A percentile compares a stretch with the other conserved stretches of the same genome.
phyloP scores from a whole-genome alignment of 768 basidiomycete species.

The Mycena alexandri region DNA sequence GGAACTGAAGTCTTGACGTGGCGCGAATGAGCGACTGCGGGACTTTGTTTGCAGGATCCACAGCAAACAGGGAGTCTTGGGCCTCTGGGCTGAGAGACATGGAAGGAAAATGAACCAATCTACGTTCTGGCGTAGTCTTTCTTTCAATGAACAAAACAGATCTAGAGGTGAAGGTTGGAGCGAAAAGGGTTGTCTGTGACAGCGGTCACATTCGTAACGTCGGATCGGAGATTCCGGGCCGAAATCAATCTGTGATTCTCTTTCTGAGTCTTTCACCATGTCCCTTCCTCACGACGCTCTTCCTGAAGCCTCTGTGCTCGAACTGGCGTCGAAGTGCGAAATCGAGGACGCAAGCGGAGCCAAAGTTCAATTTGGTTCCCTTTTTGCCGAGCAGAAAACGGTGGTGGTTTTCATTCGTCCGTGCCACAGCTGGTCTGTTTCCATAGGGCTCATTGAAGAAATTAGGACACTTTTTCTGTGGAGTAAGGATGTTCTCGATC shows the following conservation, averaged over 20 bases:
- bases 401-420: conserved; percentile 76
- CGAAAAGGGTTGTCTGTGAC: too few species aligned
- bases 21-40: conserved; percentile 67
- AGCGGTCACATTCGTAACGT: too few species aligned
- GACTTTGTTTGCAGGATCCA: conserved; percentile 45
- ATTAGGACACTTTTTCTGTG: conserved; percentile 76
- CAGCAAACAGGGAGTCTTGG: conserved; percentile 48
- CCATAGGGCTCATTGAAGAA: conserved; percentile 8
- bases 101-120: background rate
- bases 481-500: conserved; percentile 53
- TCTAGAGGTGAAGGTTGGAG: background rate
- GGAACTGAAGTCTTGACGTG: conserved; percentile 74
- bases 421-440: conserved; percentile 24
- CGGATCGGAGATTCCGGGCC: too few species aligned
- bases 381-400: conserved; percentile 63
- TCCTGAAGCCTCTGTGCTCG: conserved; percentile 51
- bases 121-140: conserved; percentile 16
- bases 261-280: conserved; percentile 30
- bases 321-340: conserved; percentile 52
- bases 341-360: conserved; percentile 62
- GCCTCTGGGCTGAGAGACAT: conserved; percentile 44
- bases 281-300: conserved; percentile 40
- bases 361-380: conserved; percentile 62
- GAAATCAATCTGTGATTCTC: background rate
- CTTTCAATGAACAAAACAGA: too few species aligned